Evolutionary conservation across 805 yeast genomes (phyloP).

Genomic region (Lipomyces yamadae): DNA sequence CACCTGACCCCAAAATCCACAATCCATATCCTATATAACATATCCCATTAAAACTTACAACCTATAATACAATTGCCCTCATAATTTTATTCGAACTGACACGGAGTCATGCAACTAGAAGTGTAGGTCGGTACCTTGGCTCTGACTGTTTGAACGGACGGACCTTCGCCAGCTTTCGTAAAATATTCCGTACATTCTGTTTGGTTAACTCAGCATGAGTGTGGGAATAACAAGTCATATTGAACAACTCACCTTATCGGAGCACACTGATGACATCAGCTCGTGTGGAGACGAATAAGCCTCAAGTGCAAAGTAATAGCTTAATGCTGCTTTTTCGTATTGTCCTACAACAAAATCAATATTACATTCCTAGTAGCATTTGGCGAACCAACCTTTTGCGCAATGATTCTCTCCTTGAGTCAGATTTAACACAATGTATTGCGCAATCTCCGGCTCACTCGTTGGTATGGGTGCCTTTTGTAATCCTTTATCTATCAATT

Average conservation of each 20-base stretch:
- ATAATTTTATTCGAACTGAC: neutral
- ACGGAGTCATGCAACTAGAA: neutral
- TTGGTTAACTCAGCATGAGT: neutral
- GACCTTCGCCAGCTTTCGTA: slow-evolving; percentile 16
- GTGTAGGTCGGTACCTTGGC: slow-evolving; percentile 12
- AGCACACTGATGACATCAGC: slow-evolving; percentile 53
- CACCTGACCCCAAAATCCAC: neutral
- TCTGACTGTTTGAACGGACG: slow-evolving; percentile 22
- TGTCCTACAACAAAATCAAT: slow-evolving; percentile 47
- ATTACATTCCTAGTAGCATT: neutral
- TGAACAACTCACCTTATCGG: slow-evolving; percentile 18
- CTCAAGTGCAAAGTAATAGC: slow-evolving; percentile 89
- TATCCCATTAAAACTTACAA: neutral
- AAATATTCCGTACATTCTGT: slow-evolving; percentile 26
- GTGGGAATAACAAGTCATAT: neutral
- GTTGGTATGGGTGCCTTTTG: slow-evolving; percentile 8
- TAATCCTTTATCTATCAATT: slow-evolving; percentile 17
- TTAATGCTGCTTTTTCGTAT: slow-evolving; percentile 75
- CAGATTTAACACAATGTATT: slow-evolving; percentile 17
- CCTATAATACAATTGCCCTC: neutral
- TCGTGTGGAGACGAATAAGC: slow-evolving; percentile 96
- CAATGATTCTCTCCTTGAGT: slow-evolving; percentile 15
- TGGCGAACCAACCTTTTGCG: slow-evolving; percentile 9
- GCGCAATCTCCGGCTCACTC: slow-evolving; percentile 2
- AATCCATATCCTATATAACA: neutral